Conservation (phyloP, 2,329 filamentous ascomycete species). For the Ophiostoma himal-ulmi region DNA sequence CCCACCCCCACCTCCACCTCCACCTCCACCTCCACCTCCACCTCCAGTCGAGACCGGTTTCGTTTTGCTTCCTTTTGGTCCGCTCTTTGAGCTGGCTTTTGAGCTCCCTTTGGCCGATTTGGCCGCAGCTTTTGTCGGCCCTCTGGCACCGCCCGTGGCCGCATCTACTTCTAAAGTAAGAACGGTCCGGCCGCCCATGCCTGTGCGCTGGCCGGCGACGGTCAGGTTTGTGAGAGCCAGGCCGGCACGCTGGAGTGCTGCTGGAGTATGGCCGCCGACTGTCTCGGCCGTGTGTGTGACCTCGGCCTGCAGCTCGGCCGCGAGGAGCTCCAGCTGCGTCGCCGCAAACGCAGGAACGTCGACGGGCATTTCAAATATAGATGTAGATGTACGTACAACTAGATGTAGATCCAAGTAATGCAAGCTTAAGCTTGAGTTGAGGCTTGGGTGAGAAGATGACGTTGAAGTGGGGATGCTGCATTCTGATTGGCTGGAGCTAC, state of each 20-base stretch:
- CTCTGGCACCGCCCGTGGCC: conserved; percentile 44
- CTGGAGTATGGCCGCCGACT: conserved; percentile 61
- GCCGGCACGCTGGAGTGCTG: conserved; percentile 67
- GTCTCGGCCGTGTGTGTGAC: conserved; percentile 63
- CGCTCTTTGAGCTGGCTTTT: not conserved
- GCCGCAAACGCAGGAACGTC: conserved; percentile 62
- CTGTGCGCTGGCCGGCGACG: conserved; percentile 72
- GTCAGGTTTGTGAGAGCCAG: conserved; percentile 71
- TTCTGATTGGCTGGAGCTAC: not conserved
- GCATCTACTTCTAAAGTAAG: conserved; percentile 63
- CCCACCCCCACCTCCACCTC: too few relatives aligned
- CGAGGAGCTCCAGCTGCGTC: conserved; percentile 65
- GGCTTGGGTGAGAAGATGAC: not conserved
- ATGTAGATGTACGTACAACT: not conserved
- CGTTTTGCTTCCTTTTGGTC: not conserved
- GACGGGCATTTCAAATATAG: not conserved
- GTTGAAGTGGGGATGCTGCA: not conserved
- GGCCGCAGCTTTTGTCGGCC: not conserved
- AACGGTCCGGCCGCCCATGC: conserved; percentile 84
- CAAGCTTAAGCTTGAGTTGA: not conserved
- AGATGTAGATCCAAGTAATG: not conserved
- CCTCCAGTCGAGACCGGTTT: conserved; percentile 24
- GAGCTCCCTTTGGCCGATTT: conserved; percentile 3
- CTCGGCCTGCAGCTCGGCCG: conserved; percentile 66
- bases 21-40: not conserved